Conservation (phyloP, 164 flowering plant genomes). For the Piper betle region DNA sequence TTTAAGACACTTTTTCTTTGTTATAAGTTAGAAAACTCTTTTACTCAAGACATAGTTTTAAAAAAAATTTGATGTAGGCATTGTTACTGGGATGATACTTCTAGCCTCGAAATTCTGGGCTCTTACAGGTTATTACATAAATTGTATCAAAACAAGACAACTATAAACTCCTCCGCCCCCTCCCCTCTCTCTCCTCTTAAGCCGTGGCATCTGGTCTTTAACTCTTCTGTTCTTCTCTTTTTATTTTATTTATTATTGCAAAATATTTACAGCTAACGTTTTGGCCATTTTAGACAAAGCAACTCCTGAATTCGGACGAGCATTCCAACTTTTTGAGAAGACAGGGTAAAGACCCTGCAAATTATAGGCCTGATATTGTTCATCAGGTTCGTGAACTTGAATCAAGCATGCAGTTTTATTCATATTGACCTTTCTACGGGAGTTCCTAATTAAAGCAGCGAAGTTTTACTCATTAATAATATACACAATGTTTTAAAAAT, state of each 20-base stretch:
- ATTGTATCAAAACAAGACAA: neutral
- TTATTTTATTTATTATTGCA: too few species aligned
- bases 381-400: slow-evolving; percentile 48
- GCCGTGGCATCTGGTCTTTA: neutral
- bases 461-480: too few species aligned
- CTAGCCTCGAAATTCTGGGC: too few species aligned
- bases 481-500: neutral
- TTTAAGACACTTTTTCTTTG: too few species aligned
- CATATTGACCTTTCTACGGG: neutral
- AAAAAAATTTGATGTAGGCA: too few species aligned
- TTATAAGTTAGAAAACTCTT: too few species aligned
- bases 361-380: slow-evolving; percentile 81
- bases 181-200: too few species aligned
- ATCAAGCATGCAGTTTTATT: neutral
- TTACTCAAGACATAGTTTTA: too few species aligned
- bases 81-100: too few species aligned
- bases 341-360: slow-evolving; percentile 55
- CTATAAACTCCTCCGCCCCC: neutral
- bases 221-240: too few species aligned
- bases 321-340: slow-evolving; percentile 55
- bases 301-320: slow-evolving; percentile 72
- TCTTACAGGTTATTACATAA: too few species aligned
- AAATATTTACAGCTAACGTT: neutral
- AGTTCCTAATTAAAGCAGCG: neutral
- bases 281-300: slow-evolving; percentile 34